phyloP scores from a whole-genome alignment of 1,284 basidiomycete species.

The Schizopora paradoxa region DNA sequence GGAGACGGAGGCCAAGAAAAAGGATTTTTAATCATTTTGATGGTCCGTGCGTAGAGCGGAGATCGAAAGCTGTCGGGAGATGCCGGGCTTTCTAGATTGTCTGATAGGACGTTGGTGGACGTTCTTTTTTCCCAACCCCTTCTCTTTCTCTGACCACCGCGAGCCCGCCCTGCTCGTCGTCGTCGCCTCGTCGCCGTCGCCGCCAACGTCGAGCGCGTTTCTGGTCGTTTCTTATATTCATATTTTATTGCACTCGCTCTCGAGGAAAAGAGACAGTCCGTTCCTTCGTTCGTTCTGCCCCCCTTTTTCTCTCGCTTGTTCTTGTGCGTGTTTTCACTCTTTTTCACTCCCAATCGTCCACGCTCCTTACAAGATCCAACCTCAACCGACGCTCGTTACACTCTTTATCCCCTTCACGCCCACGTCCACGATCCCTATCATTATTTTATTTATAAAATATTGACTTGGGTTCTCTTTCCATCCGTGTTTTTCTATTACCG shows the following conservation, averaged over 20 bases:
- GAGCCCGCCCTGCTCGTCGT: not conserved
- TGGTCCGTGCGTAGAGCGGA: not conserved
- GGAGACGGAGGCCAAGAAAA: too few relatives aligned
- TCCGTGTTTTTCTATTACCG: too few relatives aligned
- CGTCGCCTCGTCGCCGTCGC: slow-evolving; percentile 3
- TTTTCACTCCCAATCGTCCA: slow-evolving; percentile 13
- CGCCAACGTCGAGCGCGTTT: slow-evolving; percentile 2
- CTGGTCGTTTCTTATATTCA: slow-evolving; percentile 14
- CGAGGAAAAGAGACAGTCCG: slow-evolving; percentile 6
- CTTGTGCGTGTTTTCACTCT: slow-evolving; percentile 20
- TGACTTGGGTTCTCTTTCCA: too few relatives aligned
- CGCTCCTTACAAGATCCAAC: slow-evolving; percentile 20
- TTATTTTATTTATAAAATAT: too few relatives aligned
- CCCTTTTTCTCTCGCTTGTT: slow-evolving; percentile 6
- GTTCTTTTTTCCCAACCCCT: not conserved
- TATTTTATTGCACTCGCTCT: slow-evolving; percentile 3
- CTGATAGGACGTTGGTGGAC: not conserved
- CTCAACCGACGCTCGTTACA: slow-evolving; percentile 22
- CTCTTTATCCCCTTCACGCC: slow-evolving; percentile 19
- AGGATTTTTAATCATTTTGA: too few relatives aligned
- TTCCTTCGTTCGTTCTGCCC: slow-evolving; percentile 8
- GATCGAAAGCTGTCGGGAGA: not conserved
- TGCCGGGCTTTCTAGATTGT: not conserved
- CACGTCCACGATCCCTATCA: too few relatives aligned
- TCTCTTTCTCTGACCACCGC: not conserved